These are phyloP conservation scores for Gonapodya prolifera DNA, from an alignment of 192 early-diverging fungal genomes.

Conservation along the genomic window DNA sequence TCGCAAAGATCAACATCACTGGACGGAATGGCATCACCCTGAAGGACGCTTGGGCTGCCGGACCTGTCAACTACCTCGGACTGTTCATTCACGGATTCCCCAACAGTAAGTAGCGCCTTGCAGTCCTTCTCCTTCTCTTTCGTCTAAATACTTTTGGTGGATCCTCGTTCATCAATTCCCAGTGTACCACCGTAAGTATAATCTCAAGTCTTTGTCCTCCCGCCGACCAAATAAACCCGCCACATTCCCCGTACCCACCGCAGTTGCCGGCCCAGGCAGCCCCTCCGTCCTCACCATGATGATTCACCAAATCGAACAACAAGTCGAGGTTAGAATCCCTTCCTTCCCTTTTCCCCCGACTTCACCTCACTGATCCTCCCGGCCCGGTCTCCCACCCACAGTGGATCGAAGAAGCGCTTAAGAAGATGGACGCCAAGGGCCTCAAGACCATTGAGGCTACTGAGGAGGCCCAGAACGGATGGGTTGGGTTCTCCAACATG, in stretches of 20 bases:
- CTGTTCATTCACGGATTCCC: not conserved
- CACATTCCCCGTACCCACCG: too few species aligned
- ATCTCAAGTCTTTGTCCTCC: not conserved
- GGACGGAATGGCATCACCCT: not conserved
- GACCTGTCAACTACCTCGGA: not conserved
- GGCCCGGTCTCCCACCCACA: too few species aligned
- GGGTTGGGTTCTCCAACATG: not conserved
- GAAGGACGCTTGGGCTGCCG: not conserved
- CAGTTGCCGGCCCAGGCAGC: not conserved
- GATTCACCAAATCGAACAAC: not conserved
- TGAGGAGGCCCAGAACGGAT: not conserved
- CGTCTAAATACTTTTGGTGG: not conserved
- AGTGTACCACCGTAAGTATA: constrained; percentile 1
- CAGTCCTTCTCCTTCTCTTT: not conserved
- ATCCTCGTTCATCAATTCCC: not conserved
- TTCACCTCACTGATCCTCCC: too few species aligned
- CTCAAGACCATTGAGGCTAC: not conserved
- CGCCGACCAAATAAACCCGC: not conserved
- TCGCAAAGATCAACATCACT: not conserved
- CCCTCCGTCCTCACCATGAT: not conserved
- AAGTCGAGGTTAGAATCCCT: too few species aligned
- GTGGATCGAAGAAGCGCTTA: not conserved
- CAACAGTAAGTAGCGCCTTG: not conserved
- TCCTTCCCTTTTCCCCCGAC: not conserved
- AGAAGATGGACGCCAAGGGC: not conserved